phyloP scores from a whole-genome alignment of 2,329 filamentous ascomycete genomes.

The Gnomoniopsis sp. region DNA sequence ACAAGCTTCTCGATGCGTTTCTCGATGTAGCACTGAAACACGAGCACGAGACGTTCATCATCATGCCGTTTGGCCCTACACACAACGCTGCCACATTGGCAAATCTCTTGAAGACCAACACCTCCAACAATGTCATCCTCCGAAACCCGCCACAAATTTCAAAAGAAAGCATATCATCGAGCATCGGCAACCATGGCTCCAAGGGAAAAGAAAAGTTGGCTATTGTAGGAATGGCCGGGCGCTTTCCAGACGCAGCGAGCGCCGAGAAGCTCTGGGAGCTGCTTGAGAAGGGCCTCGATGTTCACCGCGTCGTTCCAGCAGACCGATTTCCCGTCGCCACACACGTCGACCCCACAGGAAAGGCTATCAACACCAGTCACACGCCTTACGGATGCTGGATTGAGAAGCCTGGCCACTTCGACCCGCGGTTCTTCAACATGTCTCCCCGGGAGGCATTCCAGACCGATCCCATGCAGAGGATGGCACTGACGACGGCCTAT shows the following conservation, averaged over 20 bases:
- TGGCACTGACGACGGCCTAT: conserved; percentile 73
- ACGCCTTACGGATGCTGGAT: conserved; percentile 74
- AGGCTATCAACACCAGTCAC: conserved; percentile 71
- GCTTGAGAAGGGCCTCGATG: conserved; percentile 70
- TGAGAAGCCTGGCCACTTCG: conserved; percentile 72
- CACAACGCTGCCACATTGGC: conserved; percentile 45
- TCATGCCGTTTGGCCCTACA: conserved; percentile 49
- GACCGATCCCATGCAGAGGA: conserved; percentile 77
- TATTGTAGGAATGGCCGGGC: conserved; percentile 78
- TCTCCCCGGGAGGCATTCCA: conserved; percentile 76
- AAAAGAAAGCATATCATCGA: conserved; percentile 30
- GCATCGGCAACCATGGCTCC: conserved; percentile 45
- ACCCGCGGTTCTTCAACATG: conserved; percentile 86
- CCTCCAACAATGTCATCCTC: conserved; percentile 40
- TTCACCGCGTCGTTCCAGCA: conserved; percentile 63
- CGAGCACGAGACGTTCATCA: conserved; percentile 36
- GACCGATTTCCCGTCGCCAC: conserved; percentile 72
- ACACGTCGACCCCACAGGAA: conserved; percentile 69
- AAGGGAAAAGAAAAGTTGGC: conserved; percentile 66
- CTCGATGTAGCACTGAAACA: conserved; percentile 39
- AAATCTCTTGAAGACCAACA: conserved; percentile 38
- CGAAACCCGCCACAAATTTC: conserved; percentile 33
- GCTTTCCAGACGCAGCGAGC: conserved; percentile 70
- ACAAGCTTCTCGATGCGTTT: conserved; percentile 45
- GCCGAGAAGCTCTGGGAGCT: conserved; percentile 73